Conservation (phyloP, 129 eudicot species). For the Arctium minus region DNA sequence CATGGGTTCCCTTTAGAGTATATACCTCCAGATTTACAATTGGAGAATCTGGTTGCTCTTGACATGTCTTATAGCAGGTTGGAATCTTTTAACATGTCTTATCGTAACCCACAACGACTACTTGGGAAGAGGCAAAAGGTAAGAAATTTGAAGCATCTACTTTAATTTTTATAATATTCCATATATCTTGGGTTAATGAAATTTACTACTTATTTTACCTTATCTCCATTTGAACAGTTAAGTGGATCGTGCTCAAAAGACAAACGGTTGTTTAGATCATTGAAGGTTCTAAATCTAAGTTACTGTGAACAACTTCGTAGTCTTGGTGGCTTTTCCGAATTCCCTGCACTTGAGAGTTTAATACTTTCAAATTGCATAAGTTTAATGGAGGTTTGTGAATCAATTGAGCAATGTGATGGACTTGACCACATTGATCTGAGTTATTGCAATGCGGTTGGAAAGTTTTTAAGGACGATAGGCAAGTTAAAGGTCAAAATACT, state of each 20-base stretch:
- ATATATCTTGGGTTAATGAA: neutral
- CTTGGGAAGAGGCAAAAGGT: neutral
- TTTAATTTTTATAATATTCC: neutral
- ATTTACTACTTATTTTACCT: no score
- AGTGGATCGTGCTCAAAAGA: neutral
- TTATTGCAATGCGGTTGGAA: conserved; percentile 13
- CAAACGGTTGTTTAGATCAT: neutral
- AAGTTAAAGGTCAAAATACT: conserved; percentile 18
- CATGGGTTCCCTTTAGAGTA: neutral
- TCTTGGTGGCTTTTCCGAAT: neutral
- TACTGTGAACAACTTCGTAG: conserved; percentile 11
- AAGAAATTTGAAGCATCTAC: neutral
- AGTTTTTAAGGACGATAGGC: neutral
- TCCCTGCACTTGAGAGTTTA: conserved; percentile 29
- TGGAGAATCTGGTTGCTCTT: neutral
- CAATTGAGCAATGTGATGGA: conserved; percentile 7
- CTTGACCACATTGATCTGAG: conserved; percentile 23
- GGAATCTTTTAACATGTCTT: neutral
- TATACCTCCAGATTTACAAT: neutral
- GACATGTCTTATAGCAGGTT: neutral
- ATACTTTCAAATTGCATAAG: conserved; percentile 13
- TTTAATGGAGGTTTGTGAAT: conserved; percentile 17
- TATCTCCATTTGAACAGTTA: neutral
- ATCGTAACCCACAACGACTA: neutral
- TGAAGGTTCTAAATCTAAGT: conserved; percentile 35